Evolutionary conservation across 495 filamentous ascomycete genomes (phyloP), one percentile per base, ranked within the genome.

Genomic region (Hyaloscypha bicolor): DNA sequence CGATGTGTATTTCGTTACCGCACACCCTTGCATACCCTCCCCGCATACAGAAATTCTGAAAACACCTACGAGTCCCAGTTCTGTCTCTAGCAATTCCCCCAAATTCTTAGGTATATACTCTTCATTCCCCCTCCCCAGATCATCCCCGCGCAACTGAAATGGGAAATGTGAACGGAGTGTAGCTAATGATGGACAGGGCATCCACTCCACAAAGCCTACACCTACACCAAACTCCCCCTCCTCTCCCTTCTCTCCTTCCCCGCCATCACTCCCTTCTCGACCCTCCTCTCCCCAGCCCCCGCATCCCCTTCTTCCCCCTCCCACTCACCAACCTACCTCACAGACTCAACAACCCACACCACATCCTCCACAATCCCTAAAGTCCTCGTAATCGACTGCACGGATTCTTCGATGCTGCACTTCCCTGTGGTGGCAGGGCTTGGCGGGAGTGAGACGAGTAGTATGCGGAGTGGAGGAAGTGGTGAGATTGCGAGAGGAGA

Each of bases 1-100:
- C 69, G 87, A 91, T 68, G 83, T 89, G 52, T 82, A 84, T 68
- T 91, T 91, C 72, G 79, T 90, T 53, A 88, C 89, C 9, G 85
- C 85, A 0, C 86, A 89, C 63, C 86, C 86, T 56, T 91, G 89
- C 56, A 83, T 83, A 5, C 82, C 85, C 6, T 87, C 88, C 2
- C 78, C 77, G 9, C 81, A 80, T 67, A 76, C 81, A 9, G 82
- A 79, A 45, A 78, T 83, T 62, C 68, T 84, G 35, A 81, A 79
- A 71, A 79, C 77, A 25, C 77, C 81, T 6, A 80, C 78, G 30
- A 83, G 79, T 69, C 78, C 81, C 31, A 31, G 31, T 32, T 55
- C 51, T 48, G 14, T 60, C 59, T 25, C 56, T 6, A n/a, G 11
- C 35, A 4, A 30, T 42, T 21, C 59, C 0, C 21, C 59, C 8